phyloP scores from a whole-genome alignment of 495 filamentous ascomycete genomes.

The Bathelium albidoporum region DNA sequence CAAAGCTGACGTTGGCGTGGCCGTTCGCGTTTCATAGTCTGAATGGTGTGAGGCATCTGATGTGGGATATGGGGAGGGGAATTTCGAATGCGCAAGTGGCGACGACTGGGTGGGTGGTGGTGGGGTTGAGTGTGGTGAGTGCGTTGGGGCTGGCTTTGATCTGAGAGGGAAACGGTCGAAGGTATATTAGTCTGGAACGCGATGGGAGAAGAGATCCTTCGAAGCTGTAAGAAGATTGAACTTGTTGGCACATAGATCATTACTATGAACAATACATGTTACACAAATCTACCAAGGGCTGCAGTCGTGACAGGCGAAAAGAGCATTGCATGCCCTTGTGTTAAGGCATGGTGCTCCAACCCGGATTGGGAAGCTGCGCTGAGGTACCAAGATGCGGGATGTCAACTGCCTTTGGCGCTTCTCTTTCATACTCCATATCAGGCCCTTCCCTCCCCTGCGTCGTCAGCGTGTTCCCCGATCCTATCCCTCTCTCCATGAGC shows the following conservation, averaged over 20 bases:
- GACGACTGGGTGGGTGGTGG: conserved; percentile 61
- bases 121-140: conserved; percentile 55
- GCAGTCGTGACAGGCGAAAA: not conserved
- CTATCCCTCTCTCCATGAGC: not conserved
- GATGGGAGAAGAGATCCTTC: not conserved
- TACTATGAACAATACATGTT: not conserved
- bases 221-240: not conserved
- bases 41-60: conserved; percentile 84
- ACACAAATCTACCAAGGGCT: not conserved
- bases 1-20: conserved; percentile 64
- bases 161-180: conserved; percentile 31
- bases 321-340: not conserved
- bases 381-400: no score
- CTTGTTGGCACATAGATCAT: not conserved
- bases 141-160: conserved; percentile 52
- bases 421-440: not conserved
- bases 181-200: no score
- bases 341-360: no score
- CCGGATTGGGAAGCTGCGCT: no score
- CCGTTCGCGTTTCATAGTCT: conserved; percentile 81
- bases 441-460: not conserved
- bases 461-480: not conserved
- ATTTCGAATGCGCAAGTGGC: conserved; percentile 63
- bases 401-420: not conserved
- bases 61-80: conserved; percentile 66